Evolutionary conservation across 805 yeast genomes (phyloP).

Genomic region (Kregervanrija delftensis): DNA sequence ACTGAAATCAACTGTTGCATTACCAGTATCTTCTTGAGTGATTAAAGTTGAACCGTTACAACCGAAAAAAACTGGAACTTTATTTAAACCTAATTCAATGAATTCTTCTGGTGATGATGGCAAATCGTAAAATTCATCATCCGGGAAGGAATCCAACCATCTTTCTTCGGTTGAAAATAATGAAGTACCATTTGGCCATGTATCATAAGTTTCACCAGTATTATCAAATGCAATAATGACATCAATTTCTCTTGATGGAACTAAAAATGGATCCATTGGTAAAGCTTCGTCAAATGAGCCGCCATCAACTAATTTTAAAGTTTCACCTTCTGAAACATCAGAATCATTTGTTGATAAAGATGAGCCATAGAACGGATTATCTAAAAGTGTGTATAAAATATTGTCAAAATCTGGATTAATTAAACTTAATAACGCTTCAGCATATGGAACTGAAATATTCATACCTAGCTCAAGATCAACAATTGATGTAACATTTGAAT

Average conservation of each 20-base stretch:
- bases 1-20: conserved; percentile 20
- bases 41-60: conserved; percentile 57
- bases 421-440: conserved; percentile 11
- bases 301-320: conserved; percentile 23
- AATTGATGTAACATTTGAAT: conserved; percentile 5
- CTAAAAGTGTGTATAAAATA: conserved; percentile 37
- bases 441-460: conserved; percentile 10
- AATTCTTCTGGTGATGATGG: conserved; percentile 56
- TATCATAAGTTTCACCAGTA: conserved; percentile 49
- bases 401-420: conserved; percentile 42
- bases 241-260: conserved; percentile 53
- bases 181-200: conserved; percentile 63
- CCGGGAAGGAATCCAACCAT: conserved; percentile 38
- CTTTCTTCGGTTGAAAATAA: conserved; percentile 46
- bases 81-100: conserved; percentile 46
- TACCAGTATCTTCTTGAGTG: conserved; percentile 22
- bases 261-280: conserved; percentile 58
- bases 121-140: conserved; percentile 62
- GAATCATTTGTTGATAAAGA: conserved; percentile 28
- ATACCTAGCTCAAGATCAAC: conserved; percentile 13
- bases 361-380: conserved; percentile 33
- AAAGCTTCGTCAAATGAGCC: conserved; percentile 43
- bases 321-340: conserved; percentile 12
- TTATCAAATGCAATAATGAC: conserved; percentile 58
- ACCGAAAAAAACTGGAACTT: conserved; percentile 72